Percentiles rank a stretch among this genome's conserved stretches.
Conservation (phyloP, 768 basidiomycete genomes). For the Rhodotorula paludigena region DNA sequence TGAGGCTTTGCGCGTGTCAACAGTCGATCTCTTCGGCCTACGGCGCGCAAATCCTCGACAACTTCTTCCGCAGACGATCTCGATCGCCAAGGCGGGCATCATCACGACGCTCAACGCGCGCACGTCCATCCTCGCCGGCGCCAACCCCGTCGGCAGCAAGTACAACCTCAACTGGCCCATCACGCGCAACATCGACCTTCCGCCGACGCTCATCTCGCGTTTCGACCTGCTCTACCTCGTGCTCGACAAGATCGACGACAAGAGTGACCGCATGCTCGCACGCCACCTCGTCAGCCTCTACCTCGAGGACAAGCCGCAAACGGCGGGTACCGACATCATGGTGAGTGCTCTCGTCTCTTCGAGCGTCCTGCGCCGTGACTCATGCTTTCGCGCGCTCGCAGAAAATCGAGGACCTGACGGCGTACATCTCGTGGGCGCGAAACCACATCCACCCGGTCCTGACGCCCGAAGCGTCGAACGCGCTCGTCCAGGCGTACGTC, state of each 20-base stretch:
- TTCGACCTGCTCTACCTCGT: constrained; percentile 96
- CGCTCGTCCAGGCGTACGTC: constrained; percentile 84
- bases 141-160: constrained; percentile 92
- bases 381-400: constrained; percentile 46
- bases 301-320: constrained; percentile 77
- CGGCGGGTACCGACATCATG: constrained; percentile 64
- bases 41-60: constrained; percentile 27
- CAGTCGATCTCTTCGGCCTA: constrained; percentile 34
- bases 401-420: constrained; percentile 84
- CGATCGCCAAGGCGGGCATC: constrained; percentile 56
- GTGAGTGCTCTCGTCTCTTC: constrained; percentile 61
- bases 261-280: constrained; percentile 75
- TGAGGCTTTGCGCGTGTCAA: no score
- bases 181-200: constrained; percentile 92
- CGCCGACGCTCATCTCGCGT: constrained; percentile 93
- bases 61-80: constrained; percentile 51
- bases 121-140: constrained; percentile 71
- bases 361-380: no score
- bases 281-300: constrained; percentile 90
- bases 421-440: constrained; percentile 90
- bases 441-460: constrained; percentile 77
- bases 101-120: constrained; percentile 56
- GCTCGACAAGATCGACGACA: constrained; percentile 87
- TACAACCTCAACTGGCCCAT: constrained; percentile 89
- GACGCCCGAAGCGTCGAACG: constrained; percentile 73